Percentiles rank a stretch among this genome's conserved stretches.
phyloP scores from a whole-genome alignment of 2,329 filamentous ascomycete species.

The Biscogniauxia sp. region DNA sequence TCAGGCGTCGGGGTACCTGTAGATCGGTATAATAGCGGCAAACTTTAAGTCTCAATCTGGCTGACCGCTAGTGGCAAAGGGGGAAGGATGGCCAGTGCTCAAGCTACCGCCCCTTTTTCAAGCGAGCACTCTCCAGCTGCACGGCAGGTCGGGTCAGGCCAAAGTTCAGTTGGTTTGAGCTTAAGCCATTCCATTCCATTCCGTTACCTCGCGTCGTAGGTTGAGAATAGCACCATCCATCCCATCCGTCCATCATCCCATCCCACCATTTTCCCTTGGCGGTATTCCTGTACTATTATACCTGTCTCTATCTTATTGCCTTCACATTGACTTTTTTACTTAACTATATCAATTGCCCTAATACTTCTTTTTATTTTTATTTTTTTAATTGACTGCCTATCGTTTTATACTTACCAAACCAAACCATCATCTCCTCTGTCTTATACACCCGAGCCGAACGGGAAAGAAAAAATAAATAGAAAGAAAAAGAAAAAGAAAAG shows the following conservation, averaged over 20 bases:
- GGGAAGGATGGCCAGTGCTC: not conserved
- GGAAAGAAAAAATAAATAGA: not conserved
- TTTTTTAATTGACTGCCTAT: not conserved
- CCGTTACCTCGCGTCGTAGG: not conserved
- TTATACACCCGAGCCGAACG: not conserved
- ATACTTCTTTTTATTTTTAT: not conserved
- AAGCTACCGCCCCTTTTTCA: slow-evolving; percentile 1
- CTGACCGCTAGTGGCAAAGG: not conserved
- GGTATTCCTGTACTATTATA: not conserved
- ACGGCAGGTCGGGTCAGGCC: no score
- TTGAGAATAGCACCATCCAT: not conserved
- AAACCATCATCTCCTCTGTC: not conserved
- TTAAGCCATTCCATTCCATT: not conserved
- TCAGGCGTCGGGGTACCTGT: not conserved
- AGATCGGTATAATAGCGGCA: slow-evolving; percentile 2
- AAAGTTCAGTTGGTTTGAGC: not conserved
- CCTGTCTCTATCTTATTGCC: not conserved
- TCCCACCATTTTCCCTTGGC: not conserved
- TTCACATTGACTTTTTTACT: not conserved
- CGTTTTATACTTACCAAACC: not conserved
- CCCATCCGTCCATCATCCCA: not conserved
- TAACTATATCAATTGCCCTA: not conserved
- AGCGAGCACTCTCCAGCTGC: not conserved
- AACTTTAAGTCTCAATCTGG: slow-evolving; percentile 18
- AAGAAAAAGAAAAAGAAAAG: not conserved